Evolutionary conservation across 2,329 filamentous ascomycete species (phyloP).

Genomic region (Ophiostoma ulmi): DNA sequence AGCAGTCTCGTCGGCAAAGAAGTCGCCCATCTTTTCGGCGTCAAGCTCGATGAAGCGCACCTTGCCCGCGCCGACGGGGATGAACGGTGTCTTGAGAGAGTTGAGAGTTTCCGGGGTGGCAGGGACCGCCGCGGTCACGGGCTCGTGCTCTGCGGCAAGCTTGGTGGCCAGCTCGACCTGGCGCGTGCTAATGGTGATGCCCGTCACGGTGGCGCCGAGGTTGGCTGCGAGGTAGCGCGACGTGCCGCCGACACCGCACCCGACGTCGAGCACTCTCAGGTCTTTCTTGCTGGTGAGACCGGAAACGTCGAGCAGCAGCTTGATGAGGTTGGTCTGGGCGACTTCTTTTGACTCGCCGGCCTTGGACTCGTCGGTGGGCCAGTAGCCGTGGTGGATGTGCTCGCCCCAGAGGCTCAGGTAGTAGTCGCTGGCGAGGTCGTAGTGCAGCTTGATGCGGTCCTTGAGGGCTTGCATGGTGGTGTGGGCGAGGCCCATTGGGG

Average conservation of each 20-base stretch:
- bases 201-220: constrained; percentile 50
- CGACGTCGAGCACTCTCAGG: constrained; percentile 51
- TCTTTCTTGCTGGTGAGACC: constrained; percentile 29
- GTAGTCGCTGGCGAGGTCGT: constrained; percentile 57
- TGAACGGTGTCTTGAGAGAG: constrained; percentile 30
- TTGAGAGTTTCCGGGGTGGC: not conserved
- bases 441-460: constrained; percentile 55
- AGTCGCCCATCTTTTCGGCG: constrained; percentile 55
- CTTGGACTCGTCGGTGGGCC: constrained; percentile 43
- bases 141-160: constrained; percentile 39
- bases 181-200: constrained; percentile 55
- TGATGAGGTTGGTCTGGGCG: constrained; percentile 54
- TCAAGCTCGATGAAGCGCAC: constrained; percentile 56
- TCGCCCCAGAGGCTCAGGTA: constrained; percentile 59
- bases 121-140: not conserved
- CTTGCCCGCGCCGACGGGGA: constrained; percentile 40
- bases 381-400: constrained; percentile 61
- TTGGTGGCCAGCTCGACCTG: constrained; percentile 55
- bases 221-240: constrained; percentile 50
- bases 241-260: constrained; percentile 57
- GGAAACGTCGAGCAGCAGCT: constrained; percentile 49
- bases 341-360: constrained; percentile 51
- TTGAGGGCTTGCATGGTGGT: constrained; percentile 49
- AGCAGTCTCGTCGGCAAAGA: constrained; percentile 38
- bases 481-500: constrained; percentile 42